Evolutionary conservation across 129 eudicot genomes (phyloP).

Genomic region (Tanacetum coccineum): DNA sequence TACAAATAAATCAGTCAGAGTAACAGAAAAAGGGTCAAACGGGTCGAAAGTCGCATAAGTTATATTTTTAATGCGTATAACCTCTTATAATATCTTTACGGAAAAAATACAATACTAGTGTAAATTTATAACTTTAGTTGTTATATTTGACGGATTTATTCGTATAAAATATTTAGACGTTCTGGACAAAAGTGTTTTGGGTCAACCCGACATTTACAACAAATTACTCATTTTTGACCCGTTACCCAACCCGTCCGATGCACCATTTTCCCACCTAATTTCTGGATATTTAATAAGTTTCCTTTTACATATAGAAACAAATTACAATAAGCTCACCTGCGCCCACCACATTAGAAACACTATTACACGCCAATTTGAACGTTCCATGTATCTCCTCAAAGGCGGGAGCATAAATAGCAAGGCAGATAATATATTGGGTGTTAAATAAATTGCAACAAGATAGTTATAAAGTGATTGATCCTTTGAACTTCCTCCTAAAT

Average conservation of each 20-base stretch:
- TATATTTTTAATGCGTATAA: not conserved
- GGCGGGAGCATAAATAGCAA: constrained; percentile 78
- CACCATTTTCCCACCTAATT: not conserved
- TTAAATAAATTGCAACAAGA: constrained; percentile 72
- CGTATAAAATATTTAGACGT: not conserved
- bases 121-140: not conserved
- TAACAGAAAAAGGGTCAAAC: not conserved
- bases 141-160: not conserved
- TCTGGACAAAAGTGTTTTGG: not conserved
- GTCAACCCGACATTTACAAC: not conserved
- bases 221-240: not conserved
- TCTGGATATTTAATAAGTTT: not conserved
- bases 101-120: not conserved
- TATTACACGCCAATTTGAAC: constrained; percentile 73
- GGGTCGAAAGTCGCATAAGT: too few species aligned
- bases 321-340: constrained; percentile 50
- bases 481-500: constrained; percentile 55
- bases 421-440: constrained; percentile 70
- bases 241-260: not conserved
- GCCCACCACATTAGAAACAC: constrained; percentile 88
- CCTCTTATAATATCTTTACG: not conserved
- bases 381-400: constrained; percentile 78
- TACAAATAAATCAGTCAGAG: too few species aligned
- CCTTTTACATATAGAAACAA: constrained; percentile 3
- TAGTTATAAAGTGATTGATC: constrained; percentile 56